Evolutionary conservation across 805 yeast species (phyloP).

Genomic region (Candida vartiovaarae): DNA sequence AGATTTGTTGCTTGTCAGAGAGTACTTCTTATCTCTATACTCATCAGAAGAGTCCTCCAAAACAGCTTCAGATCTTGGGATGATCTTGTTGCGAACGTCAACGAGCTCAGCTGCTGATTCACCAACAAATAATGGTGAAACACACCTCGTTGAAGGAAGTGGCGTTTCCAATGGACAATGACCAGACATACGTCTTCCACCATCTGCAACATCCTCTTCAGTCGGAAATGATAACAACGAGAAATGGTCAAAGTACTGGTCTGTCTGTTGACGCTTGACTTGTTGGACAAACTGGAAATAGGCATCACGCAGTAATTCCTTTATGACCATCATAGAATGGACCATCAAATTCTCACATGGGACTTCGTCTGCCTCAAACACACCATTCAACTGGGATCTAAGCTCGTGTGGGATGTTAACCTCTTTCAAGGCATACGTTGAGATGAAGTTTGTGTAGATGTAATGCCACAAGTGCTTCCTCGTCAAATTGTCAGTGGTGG

Average conservation of each 20-base stretch:
- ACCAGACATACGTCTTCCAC: constrained; percentile 8
- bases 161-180: constrained; percentile 18
- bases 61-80: constrained; percentile 8
- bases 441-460: constrained; percentile 33
- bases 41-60: constrained; percentile 10
- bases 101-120: constrained; percentile 1
- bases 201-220: constrained; percentile 3
- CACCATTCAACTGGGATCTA: constrained; percentile 8
- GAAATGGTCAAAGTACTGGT: constrained; percentile 5
- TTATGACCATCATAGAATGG: constrained; percentile 16
- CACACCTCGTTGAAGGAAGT: constrained; percentile 7
- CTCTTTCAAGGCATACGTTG: constrained; percentile 32
- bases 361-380: constrained; percentile 6
- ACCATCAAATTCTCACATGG: constrained; percentile 15
- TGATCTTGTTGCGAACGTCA: constrained; percentile 1
- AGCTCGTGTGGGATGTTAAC: constrained; percentile 23
- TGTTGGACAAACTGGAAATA: constrained; percentile 19
- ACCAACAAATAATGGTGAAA: constrained; percentile 15
- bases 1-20: not conserved
- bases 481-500: constrained; percentile 3
- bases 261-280: constrained; percentile 5
- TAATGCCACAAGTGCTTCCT: constrained; percentile 15
- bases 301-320: constrained; percentile 19
- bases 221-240: constrained; percentile 14
- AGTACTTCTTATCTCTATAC: constrained; percentile 6